phyloP scores from a whole-genome alignment of 352 stramenopile species.

The Phytophthora sansomeana region DNA sequence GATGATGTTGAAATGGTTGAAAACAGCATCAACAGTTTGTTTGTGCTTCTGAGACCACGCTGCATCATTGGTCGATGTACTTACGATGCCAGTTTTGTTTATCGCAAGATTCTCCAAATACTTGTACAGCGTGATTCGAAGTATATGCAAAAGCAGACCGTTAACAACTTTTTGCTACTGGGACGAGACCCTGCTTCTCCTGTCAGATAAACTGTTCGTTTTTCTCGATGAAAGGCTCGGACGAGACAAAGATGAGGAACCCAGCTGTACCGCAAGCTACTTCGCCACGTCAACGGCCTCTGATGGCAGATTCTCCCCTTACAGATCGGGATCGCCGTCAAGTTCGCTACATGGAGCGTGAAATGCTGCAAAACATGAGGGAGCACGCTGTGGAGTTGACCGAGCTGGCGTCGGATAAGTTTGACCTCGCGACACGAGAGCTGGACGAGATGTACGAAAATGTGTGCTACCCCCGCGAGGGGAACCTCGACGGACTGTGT shows the following conservation, averaged over 20 bases:
- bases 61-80: no score
- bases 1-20: no score
- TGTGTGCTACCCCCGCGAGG: slow-evolving; percentile 15
- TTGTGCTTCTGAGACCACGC: no score
- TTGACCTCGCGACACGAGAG: slow-evolving; percentile 7
- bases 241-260: neutral
- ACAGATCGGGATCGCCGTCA: slow-evolving; percentile 16
- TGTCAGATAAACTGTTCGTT: neutral
- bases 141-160: no score
- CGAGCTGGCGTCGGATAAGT: slow-evolving; percentile 17
- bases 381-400: slow-evolving; percentile 6
- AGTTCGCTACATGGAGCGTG: slow-evolving; percentile 11
- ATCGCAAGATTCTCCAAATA: slow-evolving; percentile 29
- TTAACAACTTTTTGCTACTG: neutral
- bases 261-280: neutral
- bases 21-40: no score
- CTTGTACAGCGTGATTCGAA: slow-evolving; percentile 6
- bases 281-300: neutral
- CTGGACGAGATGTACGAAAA: slow-evolving; percentile 14
- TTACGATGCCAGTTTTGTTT: neutral
- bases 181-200: neutral
- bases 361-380: slow-evolving; percentile 18
- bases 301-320: slow-evolving; percentile 13
- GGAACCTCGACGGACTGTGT: slow-evolving; percentile 17
- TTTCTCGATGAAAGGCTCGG: neutral